Evolutionary conservation across 306 rosid species (phyloP).

Genomic region (Lupinus albus): DNA sequence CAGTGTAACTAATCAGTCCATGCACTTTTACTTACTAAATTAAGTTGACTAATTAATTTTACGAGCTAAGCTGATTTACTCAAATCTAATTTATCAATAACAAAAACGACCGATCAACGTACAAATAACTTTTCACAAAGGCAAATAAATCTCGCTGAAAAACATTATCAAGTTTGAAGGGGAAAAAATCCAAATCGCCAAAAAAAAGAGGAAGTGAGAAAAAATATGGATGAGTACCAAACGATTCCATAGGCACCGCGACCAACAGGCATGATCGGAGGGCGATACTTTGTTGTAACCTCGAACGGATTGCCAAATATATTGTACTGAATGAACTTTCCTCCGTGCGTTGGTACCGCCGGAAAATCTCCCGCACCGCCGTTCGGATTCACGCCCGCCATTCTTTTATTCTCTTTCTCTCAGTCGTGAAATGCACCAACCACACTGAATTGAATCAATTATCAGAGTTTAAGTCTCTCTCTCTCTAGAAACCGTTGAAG

Average conservation of each 20-base stretch:
- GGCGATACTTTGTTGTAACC: constrained; percentile 79
- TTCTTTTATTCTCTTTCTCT: constrained; percentile 9
- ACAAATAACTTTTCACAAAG: too few relatives aligned
- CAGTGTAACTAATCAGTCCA: too few relatives aligned
- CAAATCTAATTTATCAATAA: neutral
- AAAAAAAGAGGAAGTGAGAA: neutral
- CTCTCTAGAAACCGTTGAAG: constrained; percentile 37
- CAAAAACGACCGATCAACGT: neutral
- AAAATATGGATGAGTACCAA: constrained; percentile 57
- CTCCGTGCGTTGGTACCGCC: constrained; percentile 73
- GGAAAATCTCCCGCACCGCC: constrained; percentile 61
- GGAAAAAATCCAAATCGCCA: neutral
- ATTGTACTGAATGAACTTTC: constrained; percentile 79
- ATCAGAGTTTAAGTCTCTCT: constrained; percentile 17
- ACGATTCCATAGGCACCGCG: constrained; percentile 98
- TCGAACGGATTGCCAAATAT: constrained; percentile 90
- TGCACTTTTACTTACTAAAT: too few relatives aligned
- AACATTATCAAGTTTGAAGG: neutral
- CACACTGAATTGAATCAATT: too few relatives aligned
- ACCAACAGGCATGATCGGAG: constrained; percentile 94
- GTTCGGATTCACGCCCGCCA: constrained; percentile 64
- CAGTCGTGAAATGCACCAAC: neutral
- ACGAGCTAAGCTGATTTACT: neutral
- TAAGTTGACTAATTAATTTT: too few relatives aligned
- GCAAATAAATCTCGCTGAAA: neutral